Evolutionary conservation across 805 yeast species (phyloP).

Genomic region (Wickerhamomyces bisporus): DNA sequence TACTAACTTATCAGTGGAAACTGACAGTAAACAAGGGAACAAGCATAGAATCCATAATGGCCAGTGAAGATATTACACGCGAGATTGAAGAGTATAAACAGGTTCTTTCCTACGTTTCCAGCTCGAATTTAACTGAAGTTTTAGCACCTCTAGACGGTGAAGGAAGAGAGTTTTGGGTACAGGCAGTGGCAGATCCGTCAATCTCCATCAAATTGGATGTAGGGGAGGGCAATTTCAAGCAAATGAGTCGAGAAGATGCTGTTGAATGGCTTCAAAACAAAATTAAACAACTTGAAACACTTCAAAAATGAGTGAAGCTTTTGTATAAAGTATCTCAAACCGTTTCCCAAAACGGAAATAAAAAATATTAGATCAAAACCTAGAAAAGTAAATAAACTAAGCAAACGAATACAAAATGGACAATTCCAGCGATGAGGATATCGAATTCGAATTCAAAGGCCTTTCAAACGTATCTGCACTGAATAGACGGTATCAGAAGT

Average conservation of each 20-base stretch:
- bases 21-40: not conserved
- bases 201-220: conserved; percentile 9
- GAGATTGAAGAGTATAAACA: conserved; percentile 10
- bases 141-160: conserved; percentile 17
- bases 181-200: conserved; percentile 11
- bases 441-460: conserved; percentile 1
- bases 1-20: not conserved
- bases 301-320: too few relatives aligned
- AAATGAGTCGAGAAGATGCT: conserved; percentile 6
- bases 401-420: too few relatives aligned
- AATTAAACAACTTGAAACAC: conserved; percentile 1
- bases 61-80: too few relatives aligned
- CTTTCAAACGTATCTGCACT: not conserved
- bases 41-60: not conserved
- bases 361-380: too few relatives aligned
- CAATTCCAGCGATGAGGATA: too few relatives aligned
- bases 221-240: conserved; percentile 6
- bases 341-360: too few relatives aligned
- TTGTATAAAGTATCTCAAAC: too few relatives aligned
- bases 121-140: conserved; percentile 7
- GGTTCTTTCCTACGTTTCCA: conserved; percentile 5
- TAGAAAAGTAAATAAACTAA: too few relatives aligned
- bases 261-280: conserved; percentile 3
- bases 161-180: conserved; percentile 18
- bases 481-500: not conserved